Percentiles rank a stretch among this genome's conserved stretches.
Evolutionary conservation across 805 yeast genomes (phyloP).

Genomic region (Zygosaccharomyces bisporus): DNA sequence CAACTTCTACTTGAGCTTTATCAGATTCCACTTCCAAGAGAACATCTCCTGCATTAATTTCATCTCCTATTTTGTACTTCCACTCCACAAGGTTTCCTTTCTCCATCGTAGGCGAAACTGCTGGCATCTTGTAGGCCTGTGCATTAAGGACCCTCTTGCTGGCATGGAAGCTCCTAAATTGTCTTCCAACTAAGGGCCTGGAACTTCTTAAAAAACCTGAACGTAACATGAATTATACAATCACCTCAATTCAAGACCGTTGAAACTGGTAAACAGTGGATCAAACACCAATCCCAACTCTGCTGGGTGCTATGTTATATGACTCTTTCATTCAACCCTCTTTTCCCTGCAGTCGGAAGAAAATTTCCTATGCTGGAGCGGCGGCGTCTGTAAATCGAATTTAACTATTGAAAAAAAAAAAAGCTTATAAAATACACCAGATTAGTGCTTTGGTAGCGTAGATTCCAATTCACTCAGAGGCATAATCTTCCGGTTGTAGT

Average conservation of each 20-base stretch:
- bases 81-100: slow-evolving; percentile 89
- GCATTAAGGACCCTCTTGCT: slow-evolving; percentile 28
- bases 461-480: slow-evolving; percentile 34
- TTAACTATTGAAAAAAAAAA: background rate
- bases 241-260: background rate
- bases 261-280: background rate
- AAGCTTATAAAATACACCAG: background rate
- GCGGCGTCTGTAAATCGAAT: slow-evolving; percentile 2
- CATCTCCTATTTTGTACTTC: slow-evolving; percentile 77
- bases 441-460: background rate
- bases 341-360: slow-evolving; percentile 7
- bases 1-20: slow-evolving; percentile 78
- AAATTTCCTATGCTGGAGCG: slow-evolving; percentile 4
- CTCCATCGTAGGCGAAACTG: slow-evolving; percentile 98
- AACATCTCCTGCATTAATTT: slow-evolving; percentile 78
- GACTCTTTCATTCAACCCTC: background rate
- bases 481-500: slow-evolving; percentile 30
- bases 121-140: slow-evolving; percentile 81
- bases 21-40: slow-evolving; percentile 81
- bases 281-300: background rate
- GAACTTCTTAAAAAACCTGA: slow-evolving; percentile 10
- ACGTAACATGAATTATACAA: slow-evolving; percentile 9
- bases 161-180: slow-evolving; percentile 26
- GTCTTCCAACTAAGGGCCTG: slow-evolving; percentile 7
- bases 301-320: background rate